Conservation (phyloP, 1,284 basidiomycete species). For the Thelephora terrestris region DNA sequence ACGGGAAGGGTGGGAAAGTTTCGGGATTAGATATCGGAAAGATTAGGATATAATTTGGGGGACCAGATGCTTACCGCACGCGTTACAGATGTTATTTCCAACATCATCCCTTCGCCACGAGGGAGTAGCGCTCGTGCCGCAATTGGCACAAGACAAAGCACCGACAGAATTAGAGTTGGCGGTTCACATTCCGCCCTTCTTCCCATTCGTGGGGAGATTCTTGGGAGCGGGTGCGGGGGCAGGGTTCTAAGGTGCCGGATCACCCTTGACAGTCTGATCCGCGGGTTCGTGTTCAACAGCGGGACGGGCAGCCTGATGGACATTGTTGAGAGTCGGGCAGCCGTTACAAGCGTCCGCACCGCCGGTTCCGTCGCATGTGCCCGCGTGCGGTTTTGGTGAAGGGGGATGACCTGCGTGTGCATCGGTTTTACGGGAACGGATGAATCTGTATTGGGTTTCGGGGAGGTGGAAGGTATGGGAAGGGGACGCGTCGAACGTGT, state of each 20-base stretch:
- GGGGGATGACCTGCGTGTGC: conserved; percentile 23
- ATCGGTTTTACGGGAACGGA: conserved; percentile 14
- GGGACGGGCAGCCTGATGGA: conserved; percentile 27
- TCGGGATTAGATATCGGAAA: conserved; percentile 16
- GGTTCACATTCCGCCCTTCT: conserved; percentile 19
- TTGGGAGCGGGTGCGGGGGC: neutral
- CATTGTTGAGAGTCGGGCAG: conserved; percentile 92
- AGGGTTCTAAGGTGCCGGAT: neutral
- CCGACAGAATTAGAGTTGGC: conserved; percentile 44
- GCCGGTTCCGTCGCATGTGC: conserved; percentile 92
- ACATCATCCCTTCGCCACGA: conserved; percentile 91
- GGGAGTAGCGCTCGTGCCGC: conserved; percentile 92
- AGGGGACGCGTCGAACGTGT: conserved; percentile 21
- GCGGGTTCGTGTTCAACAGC: conserved; percentile 21
- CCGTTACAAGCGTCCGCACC: conserved; percentile 86
- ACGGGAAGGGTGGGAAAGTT: conserved; percentile 5
- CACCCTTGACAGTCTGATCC: conserved; percentile 10
- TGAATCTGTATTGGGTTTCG: conserved; percentile 4
- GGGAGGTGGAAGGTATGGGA: conserved; percentile 2
- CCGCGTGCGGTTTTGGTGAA: conserved; percentile 30
- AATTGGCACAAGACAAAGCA: conserved; percentile 82
- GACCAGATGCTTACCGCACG: conserved; percentile 65
- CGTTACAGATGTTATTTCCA: conserved; percentile 88
- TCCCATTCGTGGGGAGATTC: conserved; percentile 4
- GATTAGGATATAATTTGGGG: conserved; percentile 6